Evolutionary conservation across 2,329 filamentous ascomycete genomes (phyloP), one percentile per base, ranked within the genome.

Genomic region (Cercospora zeina): DNA sequence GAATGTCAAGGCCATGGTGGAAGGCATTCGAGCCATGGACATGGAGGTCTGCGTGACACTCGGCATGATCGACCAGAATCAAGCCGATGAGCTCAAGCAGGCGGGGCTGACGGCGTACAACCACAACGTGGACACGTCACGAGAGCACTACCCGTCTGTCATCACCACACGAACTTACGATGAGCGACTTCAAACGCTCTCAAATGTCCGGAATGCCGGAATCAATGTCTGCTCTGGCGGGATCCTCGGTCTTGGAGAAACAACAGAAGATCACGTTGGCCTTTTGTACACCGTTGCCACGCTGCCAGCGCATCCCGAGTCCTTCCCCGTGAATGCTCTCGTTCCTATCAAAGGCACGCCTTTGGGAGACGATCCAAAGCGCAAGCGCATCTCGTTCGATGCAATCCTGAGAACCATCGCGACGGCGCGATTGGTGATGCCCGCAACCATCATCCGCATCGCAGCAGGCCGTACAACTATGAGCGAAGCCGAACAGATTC

Each of bases 1-100:
- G 77, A 95, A 95, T 75, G 88, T 96, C 76, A 90, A 90, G 72
- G 86, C 85, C 57, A 96, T 96, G 92, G 86, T 96, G 3, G 82
- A 85, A 60, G 91, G 91, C 0, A 90, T 96, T 19, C 83, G 88
- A 27, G 88, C 78, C 0, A 83, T 96, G 83, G 90, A 88, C 53
- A 93, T 96, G 90, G 92, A 96, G 76, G 88, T 87, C 7, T 96
- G 92, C 75, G 92, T 96, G n/a, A 96, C 92, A 1, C 83, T 96
- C 19, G 92, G 92, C 69, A 96, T 96, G 92, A 91, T 96, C 70
- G 90, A 96, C 75, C 69, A 74, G 59, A 67, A 65, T 54, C 91
- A 96, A 80, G 92, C 92, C 30, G 84, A 85, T 72, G 89, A 95
- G 78, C 83, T 96, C 67, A 92, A 91, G 74, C 86, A 86, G 1